Percentiles rank a stretch among this genome's conserved stretches.
phyloP scores from a whole-genome alignment of 768 basidiomycete genomes.

The Termitomyces sp. region DNA sequence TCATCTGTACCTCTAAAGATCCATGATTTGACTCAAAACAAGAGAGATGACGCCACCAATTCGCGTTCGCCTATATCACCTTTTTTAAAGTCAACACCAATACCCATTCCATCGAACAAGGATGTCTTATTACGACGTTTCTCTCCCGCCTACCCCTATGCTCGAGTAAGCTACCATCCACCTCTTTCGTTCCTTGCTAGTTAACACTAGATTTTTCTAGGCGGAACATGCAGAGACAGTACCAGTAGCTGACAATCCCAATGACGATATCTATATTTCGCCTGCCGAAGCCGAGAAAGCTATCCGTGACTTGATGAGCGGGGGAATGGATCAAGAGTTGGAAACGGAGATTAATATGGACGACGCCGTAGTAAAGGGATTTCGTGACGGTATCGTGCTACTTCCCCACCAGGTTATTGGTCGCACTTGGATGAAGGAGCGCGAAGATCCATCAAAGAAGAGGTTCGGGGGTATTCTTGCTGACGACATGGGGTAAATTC shows the following conservation, averaged over 20 bases:
- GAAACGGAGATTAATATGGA: constrained; percentile 54
- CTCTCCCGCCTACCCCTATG: not conserved
- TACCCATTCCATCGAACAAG: constrained; percentile 31
- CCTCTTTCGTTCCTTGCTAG: not conserved
- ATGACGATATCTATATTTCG: constrained; percentile 26
- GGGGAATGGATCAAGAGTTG: constrained; percentile 54
- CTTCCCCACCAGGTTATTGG: constrained; percentile 88
- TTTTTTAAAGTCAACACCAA: constrained; percentile 15
- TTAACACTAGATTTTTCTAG: not conserved
- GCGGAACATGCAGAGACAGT: constrained; percentile 25
- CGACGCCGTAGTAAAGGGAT: constrained; percentile 72
- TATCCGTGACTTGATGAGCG: constrained; percentile 69
- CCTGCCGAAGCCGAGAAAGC: constrained; percentile 69
- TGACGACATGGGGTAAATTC: constrained; percentile 78
- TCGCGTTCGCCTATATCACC: constrained; percentile 10
- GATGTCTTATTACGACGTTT: constrained; percentile 13
- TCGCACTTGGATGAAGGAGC: constrained; percentile 79
- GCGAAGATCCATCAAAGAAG: constrained; percentile 65
- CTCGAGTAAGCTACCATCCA: not conserved
- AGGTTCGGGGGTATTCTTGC: constrained; percentile 85
- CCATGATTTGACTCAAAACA: constrained; percentile 7
- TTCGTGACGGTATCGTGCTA: constrained; percentile 60
- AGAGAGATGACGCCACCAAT: constrained; percentile 1
- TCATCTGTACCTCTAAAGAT: constrained; percentile 4
- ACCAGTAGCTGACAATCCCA: constrained; percentile 20